Base-by-base conservation (phyloP, 148 eudicot genomes). In the Silene conica region DNA sequence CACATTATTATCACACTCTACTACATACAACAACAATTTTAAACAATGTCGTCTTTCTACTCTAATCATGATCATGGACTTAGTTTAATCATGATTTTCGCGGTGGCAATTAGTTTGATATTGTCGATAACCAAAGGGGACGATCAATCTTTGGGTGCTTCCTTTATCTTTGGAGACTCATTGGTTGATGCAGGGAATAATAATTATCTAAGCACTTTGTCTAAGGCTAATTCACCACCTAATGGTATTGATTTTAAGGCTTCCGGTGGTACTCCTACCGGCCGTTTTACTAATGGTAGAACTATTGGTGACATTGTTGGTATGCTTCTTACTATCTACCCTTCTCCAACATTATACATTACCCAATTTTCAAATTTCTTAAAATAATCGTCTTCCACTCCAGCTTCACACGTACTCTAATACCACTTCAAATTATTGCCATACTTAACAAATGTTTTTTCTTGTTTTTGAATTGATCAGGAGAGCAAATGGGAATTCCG, bases 231-330 rank as follows among this genome's bases (percentile, higher is more conserved):
- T 73, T 72, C 83, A 6, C 59, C 70, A 34, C 98, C 98, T 0
- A 95, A 95, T 71, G 98, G 98, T 0, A 92, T 95, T 15, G 98
- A 95, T 85, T 95, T 95, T 50, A 75, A 80, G 73, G 82, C 94
- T 62, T 87, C 93, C 3, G 92, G 89, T 3, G 98, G 98, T 56
- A 79, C 62, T 57, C 97, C 98, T 0, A 93, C 98, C 6, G 97
- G 98, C 3, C 89, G 98, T 1, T 91, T 81, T 70, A 93, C 97
- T 10, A 93, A 93, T 73, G 98, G 98, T 5, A 83, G 89, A 83
- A 93, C 98, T 78, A 95, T 95, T 18, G 96, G 89, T 6, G 98
- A 95, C 71, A 87, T 95, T 70, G 83, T 95, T 14, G 98, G 98
- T 94, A 86, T 13, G 13, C n/a, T 57, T 22, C 55, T 50, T 50